Evolutionary conservation across 345 rosid genomes (phyloP), one percentile per base, ranked within the genome.

Genomic region (Rhizophora apiculata): DNA sequence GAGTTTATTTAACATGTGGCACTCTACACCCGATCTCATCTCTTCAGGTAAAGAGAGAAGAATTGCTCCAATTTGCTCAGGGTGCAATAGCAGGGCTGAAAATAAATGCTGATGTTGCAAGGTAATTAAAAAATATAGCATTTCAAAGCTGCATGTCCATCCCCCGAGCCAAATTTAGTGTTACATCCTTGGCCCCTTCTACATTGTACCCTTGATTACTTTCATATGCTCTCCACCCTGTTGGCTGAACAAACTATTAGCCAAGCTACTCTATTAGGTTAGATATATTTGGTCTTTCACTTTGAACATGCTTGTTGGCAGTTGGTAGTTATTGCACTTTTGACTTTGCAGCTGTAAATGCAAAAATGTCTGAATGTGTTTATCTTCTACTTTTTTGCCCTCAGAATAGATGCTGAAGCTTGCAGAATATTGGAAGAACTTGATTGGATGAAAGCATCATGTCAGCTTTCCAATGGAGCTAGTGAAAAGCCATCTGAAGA

Each of bases 361-460:
- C 16, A 0, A 43, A 43, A 13, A 13, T 11, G 49, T 13, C 49
- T 43, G 4, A 61, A 70, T 75, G 68, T 78, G 82, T 71, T 74
- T 70, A 69, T 77, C 75, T 66, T 64, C 60, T 61, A 58, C 29
- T 32, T 79, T 77, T 60, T 77, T 78, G 78, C 81, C 49, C 82
- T 87, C 98, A 94, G 98, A 88, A 88, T 94, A 89, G 98, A 91
- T 82, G 87, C 82, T 82, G 96, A 91, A 82, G 89, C 85, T 76
- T 66, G 71, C 72, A 72, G 67, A 76, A 74, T 94, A 75, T 76
- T 79, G 83, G 92, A 85, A 72, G 85, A 83, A 83, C 85, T 91
- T 68, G 85, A 86, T 65, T 81, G 84, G 67, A 70, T 78, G 49
- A 82, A 82, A 69, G 74, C 74, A 74, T 67, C 72, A 10, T 75